Base-by-base conservation (phyloP, 257 asterid genomes). In the Schizonepeta tenuifolia region DNA sequence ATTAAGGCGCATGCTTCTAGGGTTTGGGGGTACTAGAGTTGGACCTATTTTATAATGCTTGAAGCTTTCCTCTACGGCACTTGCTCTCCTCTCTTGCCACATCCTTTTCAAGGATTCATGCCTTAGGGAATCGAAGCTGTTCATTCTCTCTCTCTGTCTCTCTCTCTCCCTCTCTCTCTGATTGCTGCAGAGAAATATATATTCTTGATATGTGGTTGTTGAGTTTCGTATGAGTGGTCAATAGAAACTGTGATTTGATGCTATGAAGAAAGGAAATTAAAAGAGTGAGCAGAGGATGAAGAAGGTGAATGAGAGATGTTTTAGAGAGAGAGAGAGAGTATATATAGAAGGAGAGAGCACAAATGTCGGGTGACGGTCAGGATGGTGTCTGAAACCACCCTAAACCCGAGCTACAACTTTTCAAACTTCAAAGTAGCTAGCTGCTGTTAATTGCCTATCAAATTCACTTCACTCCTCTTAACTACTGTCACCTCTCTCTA, bases 361-460 rank as follows among this genome's bases (percentile, higher is more conserved):
- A 76, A 78, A 79, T 86, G 91, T 82, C 88, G 89, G 90, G 76
- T 61, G 77, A 67, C 58, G 87, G 90, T 80, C 76, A 75, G 70
- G 85, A 74, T 74, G 70, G 77, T 81, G 83, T 83, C 83, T 73
- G 83, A 85, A 81, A 77, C 79, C 43, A 57, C 67, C 80, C 87
- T 79, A 81, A 70, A 65, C 67, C 75, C 41, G 79, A 82, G 83
- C 79, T 66, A 77, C 21, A 60, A 46, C 15, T 74, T 78, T 78
- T 71, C 85, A 41, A 72, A 80, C 76, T 71, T 81, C 81, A 53
- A 85, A 83, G n/a, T n/a, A n/a, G 85, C 79, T 64, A 61, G 36
- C 67, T 59, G 5, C 24, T 17, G 7, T 50, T 50, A 67, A 85
- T 80, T 81, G 73, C 62, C 58, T 79, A 75, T 69, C 17, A 60